These are phyloP conservation scores for Globisporangium alternatum DNA, from an alignment of 352 stramenopile genomes.

Conservation along the genomic window DNA sequence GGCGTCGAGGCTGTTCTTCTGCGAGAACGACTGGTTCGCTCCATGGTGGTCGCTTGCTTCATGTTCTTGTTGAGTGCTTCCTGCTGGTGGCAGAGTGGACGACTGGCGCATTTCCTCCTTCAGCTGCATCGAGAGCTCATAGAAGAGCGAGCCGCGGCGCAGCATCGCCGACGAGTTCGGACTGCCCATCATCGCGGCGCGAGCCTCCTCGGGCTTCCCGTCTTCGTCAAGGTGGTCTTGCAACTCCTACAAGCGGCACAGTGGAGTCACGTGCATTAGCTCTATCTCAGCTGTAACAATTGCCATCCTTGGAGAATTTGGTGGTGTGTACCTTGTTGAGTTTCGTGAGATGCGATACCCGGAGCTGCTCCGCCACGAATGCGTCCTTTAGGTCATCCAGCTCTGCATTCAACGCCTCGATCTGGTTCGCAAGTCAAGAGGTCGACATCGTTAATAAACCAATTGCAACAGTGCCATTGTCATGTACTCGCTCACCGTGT, in stretches of 20 bases:
- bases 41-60: neutral
- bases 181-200: neutral
- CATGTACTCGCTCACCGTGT: conserved; percentile 17
- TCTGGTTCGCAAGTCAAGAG: conserved; percentile 12
- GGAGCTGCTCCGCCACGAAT: conserved; percentile 28
- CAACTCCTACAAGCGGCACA: conserved; percentile 20
- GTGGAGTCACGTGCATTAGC: neutral
- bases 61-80: conserved; percentile 1
- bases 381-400: conserved; percentile 38
- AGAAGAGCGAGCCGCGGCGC: conserved; percentile 40
- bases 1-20: neutral
- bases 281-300: neutral
- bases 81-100: neutral
- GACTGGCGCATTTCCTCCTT: conserved; percentile 21
- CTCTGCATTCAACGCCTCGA: conserved; percentile 24
- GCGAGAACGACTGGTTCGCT: neutral
- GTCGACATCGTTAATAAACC: neutral
- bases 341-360: conserved; percentile 29
- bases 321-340: conserved; percentile 24
- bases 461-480: neutral
- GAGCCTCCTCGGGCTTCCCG: neutral
- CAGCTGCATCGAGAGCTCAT: conserved; percentile 39
- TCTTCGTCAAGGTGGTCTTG: conserved; percentile 18
- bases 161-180: conserved; percentile 18
- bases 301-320: neutral